These are phyloP conservation scores for Solanum chaucha DNA, from an alignment of 257 asterid species.

Conservation along the genomic window DNA sequence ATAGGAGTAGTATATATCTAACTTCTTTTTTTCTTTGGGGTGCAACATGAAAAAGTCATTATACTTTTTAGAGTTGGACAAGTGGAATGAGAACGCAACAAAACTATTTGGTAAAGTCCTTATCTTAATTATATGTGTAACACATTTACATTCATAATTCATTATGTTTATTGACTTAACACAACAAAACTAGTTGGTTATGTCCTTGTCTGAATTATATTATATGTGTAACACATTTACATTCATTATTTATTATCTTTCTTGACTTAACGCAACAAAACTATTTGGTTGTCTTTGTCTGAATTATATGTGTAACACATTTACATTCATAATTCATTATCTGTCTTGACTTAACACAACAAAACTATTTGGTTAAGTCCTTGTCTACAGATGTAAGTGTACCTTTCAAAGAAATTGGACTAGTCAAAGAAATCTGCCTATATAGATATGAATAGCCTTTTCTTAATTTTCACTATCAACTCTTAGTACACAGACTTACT, in stretches of 20 bases:
- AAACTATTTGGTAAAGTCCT: no score
- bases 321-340: not conserved
- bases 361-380: not conserved
- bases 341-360: not conserved
- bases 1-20: no score
- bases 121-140: not conserved
- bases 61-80: not conserved
- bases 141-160: not conserved
- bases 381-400: not conserved
- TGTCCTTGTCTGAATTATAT: not conserved
- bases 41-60: no score
- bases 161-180: not conserved
- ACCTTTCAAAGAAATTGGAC: no score
- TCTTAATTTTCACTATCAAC: not conserved
- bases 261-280: not conserved
- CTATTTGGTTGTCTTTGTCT: not conserved
- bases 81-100: not conserved
- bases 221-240: not conserved
- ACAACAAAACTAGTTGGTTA: not conserved
- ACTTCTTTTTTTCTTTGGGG: no score
- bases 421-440: no score
- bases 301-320: not conserved
- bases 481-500: not conserved
- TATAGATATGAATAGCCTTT: not conserved
- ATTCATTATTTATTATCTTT: not conserved